Evolutionary conservation across 495 filamentous ascomycete genomes (phyloP).

Genomic region (Penicillium mononematosum): DNA sequence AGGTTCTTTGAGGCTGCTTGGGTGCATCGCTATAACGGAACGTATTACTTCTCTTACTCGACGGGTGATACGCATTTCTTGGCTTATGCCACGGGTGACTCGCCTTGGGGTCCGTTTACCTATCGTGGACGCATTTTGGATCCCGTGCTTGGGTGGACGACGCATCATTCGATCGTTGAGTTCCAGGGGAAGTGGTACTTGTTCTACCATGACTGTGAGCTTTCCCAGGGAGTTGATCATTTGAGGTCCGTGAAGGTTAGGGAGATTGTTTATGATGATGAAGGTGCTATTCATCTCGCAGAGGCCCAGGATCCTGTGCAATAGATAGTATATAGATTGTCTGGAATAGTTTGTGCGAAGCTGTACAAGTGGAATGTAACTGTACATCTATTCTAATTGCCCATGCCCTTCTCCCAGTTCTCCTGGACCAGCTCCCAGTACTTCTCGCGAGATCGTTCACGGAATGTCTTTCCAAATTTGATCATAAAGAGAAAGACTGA

Average conservation of each 20-base stretch:
- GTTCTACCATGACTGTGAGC: slow-evolving; percentile 70
- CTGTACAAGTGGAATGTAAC: background rate
- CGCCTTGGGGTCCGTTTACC: slow-evolving; percentile 66
- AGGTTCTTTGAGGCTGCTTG: slow-evolving; percentile 79
- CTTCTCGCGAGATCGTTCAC: slow-evolving; percentile 39
- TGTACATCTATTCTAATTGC: slow-evolving; percentile 25
- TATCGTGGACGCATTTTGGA: slow-evolving; percentile 69
- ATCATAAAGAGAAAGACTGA: slow-evolving; percentile 56
- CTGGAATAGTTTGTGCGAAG: background rate
- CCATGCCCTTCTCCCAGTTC: slow-evolving; percentile 43
- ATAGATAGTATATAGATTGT: background rate
- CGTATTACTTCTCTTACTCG: slow-evolving; percentile 74
- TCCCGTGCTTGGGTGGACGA: slow-evolving; percentile 76
- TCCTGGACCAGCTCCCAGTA: slow-evolving; percentile 44
- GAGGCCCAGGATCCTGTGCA: background rate
- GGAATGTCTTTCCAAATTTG: slow-evolving; percentile 49
- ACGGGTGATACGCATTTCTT: slow-evolving; percentile 73
- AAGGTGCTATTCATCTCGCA: slow-evolving; percentile 53
- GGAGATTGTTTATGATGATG: slow-evolving; percentile 67
- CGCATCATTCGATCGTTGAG: slow-evolving; percentile 75
- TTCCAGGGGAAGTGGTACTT: slow-evolving; percentile 67
- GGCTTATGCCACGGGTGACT: slow-evolving; percentile 60
- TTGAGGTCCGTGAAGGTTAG: slow-evolving; percentile 66
- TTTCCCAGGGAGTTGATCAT: slow-evolving; percentile 62
- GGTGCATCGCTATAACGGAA: slow-evolving; percentile 64